Evolutionary conservation across 2,329 filamentous ascomycete genomes (phyloP).

Genomic region (Penicillium sp.): DNA sequence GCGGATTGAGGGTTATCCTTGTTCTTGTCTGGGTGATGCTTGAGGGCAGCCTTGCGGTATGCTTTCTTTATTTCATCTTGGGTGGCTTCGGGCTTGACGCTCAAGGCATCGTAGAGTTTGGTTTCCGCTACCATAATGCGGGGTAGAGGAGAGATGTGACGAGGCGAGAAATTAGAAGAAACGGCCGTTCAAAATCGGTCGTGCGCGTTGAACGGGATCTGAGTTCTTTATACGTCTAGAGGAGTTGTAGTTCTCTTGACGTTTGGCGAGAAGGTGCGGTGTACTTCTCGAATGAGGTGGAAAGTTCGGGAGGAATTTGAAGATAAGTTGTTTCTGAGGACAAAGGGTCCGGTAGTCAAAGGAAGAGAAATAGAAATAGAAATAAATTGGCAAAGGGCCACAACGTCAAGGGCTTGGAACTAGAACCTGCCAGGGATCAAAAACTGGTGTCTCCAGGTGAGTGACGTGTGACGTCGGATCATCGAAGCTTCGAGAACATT

Average conservation of each 20-base stretch:
- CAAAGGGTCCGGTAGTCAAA: background rate
- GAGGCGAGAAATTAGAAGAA: background rate
- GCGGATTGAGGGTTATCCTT: slow-evolving; percentile 80
- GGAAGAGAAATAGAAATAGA: background rate
- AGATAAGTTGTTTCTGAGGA: background rate
- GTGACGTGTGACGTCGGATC: slow-evolving; percentile 36
- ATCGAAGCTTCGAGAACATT: slow-evolving; percentile 44
- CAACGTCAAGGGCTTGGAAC: background rate
- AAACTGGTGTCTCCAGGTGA: slow-evolving; percentile 18
- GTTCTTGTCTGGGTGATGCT: slow-evolving; percentile 98
- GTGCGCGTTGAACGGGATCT: background rate
- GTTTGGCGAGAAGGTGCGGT: slow-evolving; percentile 2
- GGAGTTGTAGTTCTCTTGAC: too few relatives aligned
- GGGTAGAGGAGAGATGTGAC: slow-evolving; percentile 10
- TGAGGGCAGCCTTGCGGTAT: slow-evolving; percentile 78
- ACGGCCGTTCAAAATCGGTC: background rate
- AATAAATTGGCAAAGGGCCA: background rate
- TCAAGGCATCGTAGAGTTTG: slow-evolving; percentile 87
- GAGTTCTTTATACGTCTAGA: slow-evolving; percentile 1
- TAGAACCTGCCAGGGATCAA: slow-evolving; percentile 10
- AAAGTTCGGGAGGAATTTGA: slow-evolving; percentile 28
- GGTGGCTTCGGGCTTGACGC: slow-evolving; percentile 73
- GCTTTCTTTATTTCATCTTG: slow-evolving; percentile 98
- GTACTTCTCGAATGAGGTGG: slow-evolving; percentile 36
- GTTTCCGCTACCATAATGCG: slow-evolving; percentile 83